Evolutionary conservation across 306 rosid species (phyloP).

Genomic region (Inga leiocalycina): DNA sequence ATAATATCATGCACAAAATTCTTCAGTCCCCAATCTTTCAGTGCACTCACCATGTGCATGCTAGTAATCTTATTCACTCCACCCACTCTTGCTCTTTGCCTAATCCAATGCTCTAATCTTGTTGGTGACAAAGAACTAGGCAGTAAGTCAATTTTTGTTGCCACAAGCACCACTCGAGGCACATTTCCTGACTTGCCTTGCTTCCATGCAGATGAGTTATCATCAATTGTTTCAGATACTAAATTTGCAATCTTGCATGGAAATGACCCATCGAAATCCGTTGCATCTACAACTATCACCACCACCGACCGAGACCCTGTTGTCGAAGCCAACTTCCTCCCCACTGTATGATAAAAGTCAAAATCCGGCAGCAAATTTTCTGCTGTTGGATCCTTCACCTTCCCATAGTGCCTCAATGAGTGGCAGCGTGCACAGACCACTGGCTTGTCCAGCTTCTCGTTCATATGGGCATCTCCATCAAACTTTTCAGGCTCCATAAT

Average conservation of each 20-base stretch:
- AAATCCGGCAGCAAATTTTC: slow-evolving; percentile 91
- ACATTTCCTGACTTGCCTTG: slow-evolving; percentile 85
- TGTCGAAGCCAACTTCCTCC: slow-evolving; percentile 67
- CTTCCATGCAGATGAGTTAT: slow-evolving; percentile 69
- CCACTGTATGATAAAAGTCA: slow-evolving; percentile 83
- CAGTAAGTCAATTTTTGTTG: slow-evolving; percentile 74
- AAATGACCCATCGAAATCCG: slow-evolving; percentile 91
- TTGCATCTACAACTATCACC: slow-evolving; percentile 80
- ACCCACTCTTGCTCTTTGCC: slow-evolving; percentile 90
- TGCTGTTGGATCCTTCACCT: slow-evolving; percentile 80
- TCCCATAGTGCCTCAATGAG: slow-evolving; percentile 86
- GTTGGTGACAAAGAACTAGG: slow-evolving; percentile 83
- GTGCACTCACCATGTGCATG: slow-evolving; percentile 86
- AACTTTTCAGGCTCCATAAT: slow-evolving; percentile 56
- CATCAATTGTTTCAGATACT: slow-evolving; percentile 75
- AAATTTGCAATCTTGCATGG: slow-evolving; percentile 76
- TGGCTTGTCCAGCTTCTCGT: slow-evolving; percentile 53
- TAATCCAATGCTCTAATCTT: slow-evolving; percentile 82
- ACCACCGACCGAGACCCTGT: slow-evolving; percentile 75
- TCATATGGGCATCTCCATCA: slow-evolving; percentile 27
- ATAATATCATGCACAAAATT: slow-evolving; percentile 71
- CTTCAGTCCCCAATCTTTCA: slow-evolving; percentile 87
- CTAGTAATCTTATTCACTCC: slow-evolving; percentile 81
- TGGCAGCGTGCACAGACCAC: slow-evolving; percentile 91
- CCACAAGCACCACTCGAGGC: slow-evolving; percentile 87